Evolutionary conservation across 306 rosid species (phyloP), one percentile per base, ranked within the genome.

Genomic region (Cucurbita argyrosperma): DNA sequence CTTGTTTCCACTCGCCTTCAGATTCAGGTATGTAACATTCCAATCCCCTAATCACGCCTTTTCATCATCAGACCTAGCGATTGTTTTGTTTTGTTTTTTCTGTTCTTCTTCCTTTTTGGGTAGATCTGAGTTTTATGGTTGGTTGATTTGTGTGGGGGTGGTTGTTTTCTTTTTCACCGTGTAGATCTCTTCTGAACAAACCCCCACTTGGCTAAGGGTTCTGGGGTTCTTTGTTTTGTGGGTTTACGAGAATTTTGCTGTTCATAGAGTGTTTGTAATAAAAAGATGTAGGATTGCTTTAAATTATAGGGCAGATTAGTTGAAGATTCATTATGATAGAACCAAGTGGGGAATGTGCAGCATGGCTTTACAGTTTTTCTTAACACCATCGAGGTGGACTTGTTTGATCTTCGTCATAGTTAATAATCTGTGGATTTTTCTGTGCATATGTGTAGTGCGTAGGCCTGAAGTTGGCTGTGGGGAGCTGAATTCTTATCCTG

Each of bases 401-500:
- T 57, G 63, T 23, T 9, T 65, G 8, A 5, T 43, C 4, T 19
- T 45, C n/a, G 11, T 67, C 6, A 0, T 45, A 64, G 70, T n/a
- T 10, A 18, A 64, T 64, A n/a, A 64, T 39, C 15, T 16, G 13
- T 38, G 23, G 6, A 16, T 65, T 65, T 65, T 18, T 18, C 38
- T 45, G 16, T 66, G 72, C 37, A 10, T 66, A 8, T 18, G 14
- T 42, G 37, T 64, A 65, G 71, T 66, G 72, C 45, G 72, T 19
- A 67, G 40, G 72, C 55, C 72, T 67, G 72, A 67, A 67, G 18
- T 66, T 45, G 72, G 72, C 72, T 46, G 71, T 18, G 55, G 21
- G 40, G 72, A 12, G 56, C 50, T n/a, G 18, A 19, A 66, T 14
- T 10, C 5, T 21, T 6, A 12, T 43, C 52, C 38, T 19, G 39